Conservation (phyloP, 495 filamentous ascomycete species). For the Penicillium robsamsonii region DNA sequence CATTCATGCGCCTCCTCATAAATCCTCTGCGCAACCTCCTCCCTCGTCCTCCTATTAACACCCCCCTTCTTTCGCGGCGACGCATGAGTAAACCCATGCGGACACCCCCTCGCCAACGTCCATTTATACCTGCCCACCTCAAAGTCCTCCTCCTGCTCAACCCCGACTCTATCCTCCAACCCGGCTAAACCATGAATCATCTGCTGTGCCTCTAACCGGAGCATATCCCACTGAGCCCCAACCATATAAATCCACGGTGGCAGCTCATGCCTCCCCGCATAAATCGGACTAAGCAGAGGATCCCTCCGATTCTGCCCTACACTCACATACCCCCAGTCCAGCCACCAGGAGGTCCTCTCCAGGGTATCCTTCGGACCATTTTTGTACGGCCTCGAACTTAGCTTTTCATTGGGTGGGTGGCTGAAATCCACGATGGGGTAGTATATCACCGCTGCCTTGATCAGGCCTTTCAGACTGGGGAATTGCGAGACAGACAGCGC, state of each 20-base stretch:
- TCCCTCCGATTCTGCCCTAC: conserved; percentile 33
- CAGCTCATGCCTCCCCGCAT: conserved; percentile 31
- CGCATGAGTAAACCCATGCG: conserved; percentile 30
- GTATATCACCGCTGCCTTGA: conserved; percentile 31
- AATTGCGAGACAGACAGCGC: conserved; percentile 31
- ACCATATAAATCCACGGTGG: conserved; percentile 32
- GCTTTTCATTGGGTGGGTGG: conserved; percentile 25
- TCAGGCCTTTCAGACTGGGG: conserved; percentile 24
- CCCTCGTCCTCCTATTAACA: conserved; percentile 7
- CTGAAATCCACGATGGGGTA: conserved; percentile 38
- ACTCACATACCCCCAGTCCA: conserved; percentile 34
- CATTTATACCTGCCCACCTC: conserved; percentile 31
- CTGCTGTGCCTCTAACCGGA: conserved; percentile 30
- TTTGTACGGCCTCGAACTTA: conserved; percentile 26
- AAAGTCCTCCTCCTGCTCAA: conserved; percentile 22
- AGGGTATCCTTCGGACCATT: conserved; percentile 25
- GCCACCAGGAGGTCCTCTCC: conserved; percentile 23
- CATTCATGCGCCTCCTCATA: conserved; percentile 26
- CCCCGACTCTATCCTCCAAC: conserved; percentile 13
- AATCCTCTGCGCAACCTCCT: conserved; percentile 18
- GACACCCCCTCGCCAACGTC: conserved; percentile 27
- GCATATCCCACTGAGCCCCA: conserved; percentile 31
- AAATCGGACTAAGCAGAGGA: conserved; percentile 34
- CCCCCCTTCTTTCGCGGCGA: conserved; percentile 1
- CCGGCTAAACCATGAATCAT: conserved; percentile 37